Percentiles rank a stretch among this genome's conserved stretches.
Evolutionary conservation across 768 basidiomycete genomes (phyloP).

Genomic region (Termitomyces sp.): DNA sequence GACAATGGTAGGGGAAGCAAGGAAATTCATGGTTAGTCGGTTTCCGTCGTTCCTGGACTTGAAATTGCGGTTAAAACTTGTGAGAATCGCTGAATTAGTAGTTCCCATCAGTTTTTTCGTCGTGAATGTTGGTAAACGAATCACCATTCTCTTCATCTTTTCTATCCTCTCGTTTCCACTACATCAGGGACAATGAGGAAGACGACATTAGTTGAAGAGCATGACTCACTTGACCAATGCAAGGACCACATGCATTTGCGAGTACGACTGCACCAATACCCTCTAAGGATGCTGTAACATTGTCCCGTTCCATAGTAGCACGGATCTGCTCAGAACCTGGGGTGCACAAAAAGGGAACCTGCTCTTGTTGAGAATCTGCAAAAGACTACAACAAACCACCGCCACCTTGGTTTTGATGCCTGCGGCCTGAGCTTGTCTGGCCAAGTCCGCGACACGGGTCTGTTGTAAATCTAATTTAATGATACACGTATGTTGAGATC

Average conservation of each 20-base stretch:
- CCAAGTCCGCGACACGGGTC: conserved; percentile 91
- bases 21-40: conserved; percentile 91
- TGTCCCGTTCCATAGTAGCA: conserved; percentile 95
- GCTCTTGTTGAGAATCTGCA: conserved; percentile 4
- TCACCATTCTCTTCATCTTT: conserved; percentile 87
- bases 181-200: conserved; percentile 1
- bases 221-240: conserved; percentile 79
- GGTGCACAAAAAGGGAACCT: conserved; percentile 84
- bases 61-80: conserved; percentile 89
- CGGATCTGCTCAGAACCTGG: conserved; percentile 95
- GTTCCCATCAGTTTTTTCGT: neutral
- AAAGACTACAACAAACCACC: neutral
- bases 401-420: conserved; percentile 72
- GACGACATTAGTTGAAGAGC: neutral
- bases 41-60: conserved; percentile 98
- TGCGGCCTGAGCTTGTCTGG: conserved; percentile 79
- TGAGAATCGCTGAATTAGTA: conserved; percentile 70
- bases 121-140: neutral
- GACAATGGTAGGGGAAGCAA: conserved; percentile 94
- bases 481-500: conserved; percentile 3
- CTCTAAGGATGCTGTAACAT: conserved; percentile 74
- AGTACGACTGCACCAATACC: conserved; percentile 92
- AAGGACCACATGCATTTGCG: conserved; percentile 98
- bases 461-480: conserved; percentile 21
- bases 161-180: conserved; percentile 93